Evolutionary conservation across 306 rosid species (phyloP).

Genomic region (Oxytropis ochrocephala): DNA sequence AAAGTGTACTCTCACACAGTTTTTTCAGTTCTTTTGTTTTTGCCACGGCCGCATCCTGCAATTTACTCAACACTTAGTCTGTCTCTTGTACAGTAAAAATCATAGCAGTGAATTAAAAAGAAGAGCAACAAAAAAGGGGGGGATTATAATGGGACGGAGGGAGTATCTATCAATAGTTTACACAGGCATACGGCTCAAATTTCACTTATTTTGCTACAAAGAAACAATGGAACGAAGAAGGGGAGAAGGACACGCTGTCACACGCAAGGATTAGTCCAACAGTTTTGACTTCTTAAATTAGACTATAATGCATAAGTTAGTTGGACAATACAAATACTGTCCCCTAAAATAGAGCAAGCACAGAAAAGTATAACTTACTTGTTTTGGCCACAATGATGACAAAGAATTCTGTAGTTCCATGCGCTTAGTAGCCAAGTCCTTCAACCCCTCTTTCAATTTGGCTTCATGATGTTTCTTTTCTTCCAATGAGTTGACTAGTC

Average conservation of each 20-base stretch:
- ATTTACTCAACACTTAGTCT: constrained; percentile 21
- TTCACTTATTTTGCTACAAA: neutral
- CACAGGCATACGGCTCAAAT: neutral
- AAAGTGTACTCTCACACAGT: constrained; percentile 64
- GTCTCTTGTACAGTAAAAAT: neutral
- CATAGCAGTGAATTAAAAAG: constrained; percentile 12
- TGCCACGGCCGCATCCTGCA: constrained; percentile 65
- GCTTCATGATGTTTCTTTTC: constrained; percentile 88
- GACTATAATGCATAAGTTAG: neutral
- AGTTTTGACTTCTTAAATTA: neutral
- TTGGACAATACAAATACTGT: neutral
- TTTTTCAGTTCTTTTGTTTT: constrained; percentile 77
- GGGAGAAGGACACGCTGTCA: neutral
- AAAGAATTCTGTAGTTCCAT: constrained; percentile 91
- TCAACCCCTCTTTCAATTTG: constrained; percentile 80
- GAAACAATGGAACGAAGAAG: neutral
- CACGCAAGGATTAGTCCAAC: neutral
- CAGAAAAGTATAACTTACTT: constrained; percentile 40
- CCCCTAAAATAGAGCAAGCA: neutral
- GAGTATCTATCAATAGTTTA: neutral
- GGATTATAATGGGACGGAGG: neutral
- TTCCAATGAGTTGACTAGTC: constrained; percentile 74
- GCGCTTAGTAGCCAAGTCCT: constrained; percentile 69
- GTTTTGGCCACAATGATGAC: constrained; percentile 88
- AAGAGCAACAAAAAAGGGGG: neutral